Conservation (phyloP, 345 rosid genomes). For the Clarkia xantiana region DNA sequence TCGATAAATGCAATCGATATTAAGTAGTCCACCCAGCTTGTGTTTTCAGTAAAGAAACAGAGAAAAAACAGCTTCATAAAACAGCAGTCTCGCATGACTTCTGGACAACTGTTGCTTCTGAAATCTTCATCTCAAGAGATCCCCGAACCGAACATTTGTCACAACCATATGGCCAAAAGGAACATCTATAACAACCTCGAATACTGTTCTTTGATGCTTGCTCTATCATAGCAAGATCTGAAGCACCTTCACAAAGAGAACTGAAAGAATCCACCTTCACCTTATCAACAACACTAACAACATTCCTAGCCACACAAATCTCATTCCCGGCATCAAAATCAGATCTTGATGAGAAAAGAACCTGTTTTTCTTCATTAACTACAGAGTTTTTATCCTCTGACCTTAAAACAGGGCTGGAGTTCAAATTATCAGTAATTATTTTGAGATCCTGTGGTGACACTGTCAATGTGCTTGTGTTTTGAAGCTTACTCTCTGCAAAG, state of each 20-base stretch:
- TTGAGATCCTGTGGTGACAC: slow-evolving; percentile 14
- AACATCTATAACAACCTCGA: slow-evolving; percentile 12
- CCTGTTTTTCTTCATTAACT: slow-evolving; percentile 17
- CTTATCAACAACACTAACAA: slow-evolving; percentile 19
- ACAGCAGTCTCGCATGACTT: too few species aligned
- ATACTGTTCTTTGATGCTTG: slow-evolving; percentile 18
- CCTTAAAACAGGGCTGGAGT: slow-evolving; percentile 19
- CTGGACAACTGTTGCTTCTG: too few species aligned
- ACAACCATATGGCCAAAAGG: too few species aligned
- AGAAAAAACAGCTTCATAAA: too few species aligned
- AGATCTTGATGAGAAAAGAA: slow-evolving; percentile 17
- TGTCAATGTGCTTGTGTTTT: slow-evolving; percentile 18
- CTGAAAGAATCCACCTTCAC: slow-evolving; percentile 22
- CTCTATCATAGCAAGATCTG: slow-evolving; percentile 14
- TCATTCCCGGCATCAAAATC: slow-evolving; percentile 21
- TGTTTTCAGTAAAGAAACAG: too few species aligned
- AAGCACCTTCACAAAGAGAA: slow-evolving; percentile 22
- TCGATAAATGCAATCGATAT: too few species aligned
- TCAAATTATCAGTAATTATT: slow-evolving; percentile 17
- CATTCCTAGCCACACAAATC: slow-evolving; percentile 15
- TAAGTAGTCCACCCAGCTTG: too few species aligned
- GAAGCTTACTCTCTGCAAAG: slow-evolving; percentile 32
- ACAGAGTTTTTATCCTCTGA: slow-evolving; percentile 20
- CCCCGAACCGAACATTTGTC: too few species aligned
- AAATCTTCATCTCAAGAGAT: too few species aligned